Percentiles rank a stretch among this genome's conserved stretches.
Evolutionary conservation across 441 rosid species (phyloP).

Genomic region (Iberis amara): DNA sequence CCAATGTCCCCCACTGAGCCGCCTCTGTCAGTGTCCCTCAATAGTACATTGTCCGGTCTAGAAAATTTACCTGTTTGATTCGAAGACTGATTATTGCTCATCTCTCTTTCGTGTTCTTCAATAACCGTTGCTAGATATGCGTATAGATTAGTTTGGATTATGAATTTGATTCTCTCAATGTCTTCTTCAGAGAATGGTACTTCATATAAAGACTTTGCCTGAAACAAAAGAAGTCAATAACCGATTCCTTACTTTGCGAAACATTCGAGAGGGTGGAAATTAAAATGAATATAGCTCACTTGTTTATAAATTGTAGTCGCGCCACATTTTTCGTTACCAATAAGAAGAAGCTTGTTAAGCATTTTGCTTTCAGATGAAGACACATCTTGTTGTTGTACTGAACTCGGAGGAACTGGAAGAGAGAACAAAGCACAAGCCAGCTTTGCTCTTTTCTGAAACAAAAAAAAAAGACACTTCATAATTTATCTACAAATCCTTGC

Average conservation of each 20-base stretch:
- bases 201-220: constrained; percentile 50
- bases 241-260: neutral
- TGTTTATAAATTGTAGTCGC: constrained; percentile 64
- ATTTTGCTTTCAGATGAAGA: constrained; percentile 24
- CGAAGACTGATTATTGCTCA: constrained; percentile 33
- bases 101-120: constrained; percentile 47
- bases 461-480: neutral
- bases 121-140: constrained; percentile 49
- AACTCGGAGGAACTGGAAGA: constrained; percentile 42
- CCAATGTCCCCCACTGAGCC: too few species aligned
- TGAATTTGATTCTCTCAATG: constrained; percentile 42
- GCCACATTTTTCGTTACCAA: constrained; percentile 58
- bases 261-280: constrained; percentile 1
- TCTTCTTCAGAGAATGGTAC: constrained; percentile 58
- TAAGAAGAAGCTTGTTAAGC: constrained; percentile 46
- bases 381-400: constrained; percentile 26
- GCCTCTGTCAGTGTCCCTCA: constrained; percentile 8
- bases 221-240: constrained; percentile 31
- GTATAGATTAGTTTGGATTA: constrained; percentile 56
- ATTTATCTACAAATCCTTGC: too few species aligned
- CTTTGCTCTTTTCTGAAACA: constrained; percentile 36
- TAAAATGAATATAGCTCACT: constrained; percentile 31
- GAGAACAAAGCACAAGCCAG: constrained; percentile 38
- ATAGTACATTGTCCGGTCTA: neutral
- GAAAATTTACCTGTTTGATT: constrained; percentile 41